Percentiles rank a stretch among this genome's conserved stretches.
Conservation (phyloP, 192 early-diverging fungal genomes). For the Oehlia diaphana region DNA sequence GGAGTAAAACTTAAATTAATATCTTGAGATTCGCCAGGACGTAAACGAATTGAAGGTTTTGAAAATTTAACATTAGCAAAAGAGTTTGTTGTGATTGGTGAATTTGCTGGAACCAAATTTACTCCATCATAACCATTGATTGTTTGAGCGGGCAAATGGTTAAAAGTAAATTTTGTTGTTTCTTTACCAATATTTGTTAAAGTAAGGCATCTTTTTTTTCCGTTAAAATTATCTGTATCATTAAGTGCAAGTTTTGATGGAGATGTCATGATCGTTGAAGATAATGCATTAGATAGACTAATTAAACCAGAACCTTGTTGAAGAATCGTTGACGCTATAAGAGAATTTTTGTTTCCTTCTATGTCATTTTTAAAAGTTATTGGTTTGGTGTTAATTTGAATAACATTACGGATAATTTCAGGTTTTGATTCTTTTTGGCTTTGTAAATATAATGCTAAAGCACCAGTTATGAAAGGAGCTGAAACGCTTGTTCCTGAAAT, state of each 20-base stretch:
- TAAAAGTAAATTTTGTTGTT: slow-evolving; percentile 35
- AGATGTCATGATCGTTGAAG: slow-evolving; percentile 45
- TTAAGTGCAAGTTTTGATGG: slow-evolving; percentile 62
- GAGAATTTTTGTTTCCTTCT: background rate
- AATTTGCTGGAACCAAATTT: slow-evolving; percentile 32
- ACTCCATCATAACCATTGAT: slow-evolving; percentile 39
- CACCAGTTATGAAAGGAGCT: slow-evolving; percentile 54
- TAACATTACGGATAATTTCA: background rate
- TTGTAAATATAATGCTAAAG: slow-evolving; percentile 38
- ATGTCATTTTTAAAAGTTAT: background rate
- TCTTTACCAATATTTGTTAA: slow-evolving; percentile 44
- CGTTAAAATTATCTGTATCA: slow-evolving; percentile 40
- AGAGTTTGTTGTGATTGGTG: slow-evolving; percentile 30
- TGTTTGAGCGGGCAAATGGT: slow-evolving; percentile 42
- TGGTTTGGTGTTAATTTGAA: slow-evolving; percentile 2
- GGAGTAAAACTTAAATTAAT: slow-evolving; percentile 44
- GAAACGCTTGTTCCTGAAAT: slow-evolving; percentile 71
- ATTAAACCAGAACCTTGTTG: slow-evolving; percentile 76
- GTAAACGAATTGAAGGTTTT: slow-evolving; percentile 30
- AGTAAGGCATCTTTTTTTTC: slow-evolving; percentile 35
- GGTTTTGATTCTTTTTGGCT: background rate
- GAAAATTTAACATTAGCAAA: slow-evolving; percentile 43
- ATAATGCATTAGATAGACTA: slow-evolving; percentile 63
- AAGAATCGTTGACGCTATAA: slow-evolving; percentile 51
- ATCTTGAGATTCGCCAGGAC: slow-evolving; percentile 31